phyloP scores from a whole-genome alignment of 495 filamentous ascomycete species.

The Baudoinia panamericana region DNA sequence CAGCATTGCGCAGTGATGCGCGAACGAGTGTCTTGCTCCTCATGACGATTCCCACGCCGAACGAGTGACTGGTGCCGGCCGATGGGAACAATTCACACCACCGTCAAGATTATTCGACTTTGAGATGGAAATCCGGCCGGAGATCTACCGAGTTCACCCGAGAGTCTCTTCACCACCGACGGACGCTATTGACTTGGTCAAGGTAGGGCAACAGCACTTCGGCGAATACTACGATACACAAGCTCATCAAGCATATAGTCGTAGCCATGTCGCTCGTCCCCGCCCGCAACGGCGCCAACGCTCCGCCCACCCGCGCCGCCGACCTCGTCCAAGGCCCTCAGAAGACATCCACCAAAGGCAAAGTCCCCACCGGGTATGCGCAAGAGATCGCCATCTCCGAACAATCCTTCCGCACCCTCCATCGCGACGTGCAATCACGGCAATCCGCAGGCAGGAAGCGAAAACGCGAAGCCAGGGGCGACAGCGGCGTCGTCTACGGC shows the following conservation, averaged over 20 bases:
- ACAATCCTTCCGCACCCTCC: slow-evolving; percentile 52
- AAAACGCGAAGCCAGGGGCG: slow-evolving; percentile 71
- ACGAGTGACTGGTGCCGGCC: too few species aligned
- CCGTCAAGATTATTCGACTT: too few species aligned
- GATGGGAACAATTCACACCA: too few species aligned
- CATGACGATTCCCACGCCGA: slow-evolving; percentile 4
- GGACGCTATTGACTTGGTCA: too few species aligned
- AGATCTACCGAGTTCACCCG: too few species aligned
- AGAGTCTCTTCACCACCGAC: too few species aligned
- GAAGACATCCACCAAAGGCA: slow-evolving; percentile 83
- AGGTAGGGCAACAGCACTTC: too few species aligned
- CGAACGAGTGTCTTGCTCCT: slow-evolving; percentile 6
- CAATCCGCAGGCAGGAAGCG: slow-evolving; percentile 44
- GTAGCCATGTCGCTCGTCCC: slow-evolving; percentile 41
- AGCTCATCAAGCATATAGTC: too few species aligned
- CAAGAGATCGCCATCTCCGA: slow-evolving; percentile 82
- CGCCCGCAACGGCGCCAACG: slow-evolving; percentile 35
- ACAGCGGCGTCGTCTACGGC: slow-evolving; percentile 70
- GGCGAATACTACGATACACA: neutral
- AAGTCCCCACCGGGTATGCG: slow-evolving; percentile 79
- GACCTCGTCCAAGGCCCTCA: slow-evolving; percentile 7
- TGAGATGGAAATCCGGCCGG: too few species aligned
- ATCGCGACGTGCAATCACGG: slow-evolving; percentile 47
- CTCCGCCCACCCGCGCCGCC: slow-evolving; percentile 45
- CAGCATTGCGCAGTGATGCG: slow-evolving; percentile 11